Evolutionary conservation across 257 asterid species (phyloP).

Genomic region (Jasminum sambac): DNA sequence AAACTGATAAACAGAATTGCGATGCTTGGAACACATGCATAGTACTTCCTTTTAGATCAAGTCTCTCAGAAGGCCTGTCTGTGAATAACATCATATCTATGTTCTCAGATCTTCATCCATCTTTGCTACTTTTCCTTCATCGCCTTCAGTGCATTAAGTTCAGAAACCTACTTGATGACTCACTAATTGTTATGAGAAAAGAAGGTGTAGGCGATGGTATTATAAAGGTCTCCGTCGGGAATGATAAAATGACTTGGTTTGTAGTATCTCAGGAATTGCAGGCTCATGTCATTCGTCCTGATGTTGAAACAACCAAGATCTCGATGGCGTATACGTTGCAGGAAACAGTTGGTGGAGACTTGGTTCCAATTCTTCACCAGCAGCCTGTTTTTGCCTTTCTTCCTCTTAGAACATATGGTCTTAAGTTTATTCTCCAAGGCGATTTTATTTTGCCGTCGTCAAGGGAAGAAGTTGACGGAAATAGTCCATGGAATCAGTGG

Average conservation of each 20-base stretch:
- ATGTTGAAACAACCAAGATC: conserved; percentile 70
- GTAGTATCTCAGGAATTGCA: conserved; percentile 69
- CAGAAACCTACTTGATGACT: conserved; percentile 61
- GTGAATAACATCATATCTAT: conserved; percentile 68
- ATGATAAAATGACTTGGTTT: conserved; percentile 81
- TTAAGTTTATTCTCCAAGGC: conserved; percentile 92
- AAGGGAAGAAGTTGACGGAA: conserved; percentile 94
- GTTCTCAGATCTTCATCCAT: conserved; percentile 94
- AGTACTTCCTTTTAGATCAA: conserved; percentile 81
- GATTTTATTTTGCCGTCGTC: conserved; percentile 97
- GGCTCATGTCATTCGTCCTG: conserved; percentile 59
- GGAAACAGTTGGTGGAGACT: conserved; percentile 56
- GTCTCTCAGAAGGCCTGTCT: conserved; percentile 45
- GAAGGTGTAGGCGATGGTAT: conserved; percentile 72
- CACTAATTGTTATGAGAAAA: conserved; percentile 76
- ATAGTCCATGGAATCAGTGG: conserved; percentile 99
- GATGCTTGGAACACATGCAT: conserved; percentile 84
- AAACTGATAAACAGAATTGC: conserved; percentile 36
- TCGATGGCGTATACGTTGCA: conserved; percentile 81
- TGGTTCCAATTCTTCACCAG: conserved; percentile 63
- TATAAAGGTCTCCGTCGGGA: conserved; percentile 69
- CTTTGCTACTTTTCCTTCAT: conserved; percentile 82
- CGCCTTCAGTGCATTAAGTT: conserved; percentile 82
- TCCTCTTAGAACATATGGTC: conserved; percentile 93
- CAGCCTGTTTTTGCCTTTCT: conserved; percentile 98